Percentiles rank a stretch among this genome's conserved stretches.
Conservation (phyloP, 257 asterid genomes). For the Scutellaria minor region DNA sequence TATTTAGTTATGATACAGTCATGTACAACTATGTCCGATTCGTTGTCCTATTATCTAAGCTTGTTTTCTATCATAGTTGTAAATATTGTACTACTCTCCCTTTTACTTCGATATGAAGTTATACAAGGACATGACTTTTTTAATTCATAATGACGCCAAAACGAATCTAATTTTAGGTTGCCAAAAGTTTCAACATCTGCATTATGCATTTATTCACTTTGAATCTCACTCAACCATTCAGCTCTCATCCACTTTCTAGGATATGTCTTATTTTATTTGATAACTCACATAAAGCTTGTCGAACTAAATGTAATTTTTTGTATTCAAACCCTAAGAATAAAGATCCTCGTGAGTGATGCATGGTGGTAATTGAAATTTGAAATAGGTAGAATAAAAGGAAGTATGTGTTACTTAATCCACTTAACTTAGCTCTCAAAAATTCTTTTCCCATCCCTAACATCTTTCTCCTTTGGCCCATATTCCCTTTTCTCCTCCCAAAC, state of each 20-base stretch:
- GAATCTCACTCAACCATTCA: neutral
- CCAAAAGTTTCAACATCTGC: conserved; percentile 13
- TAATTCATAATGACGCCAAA: conserved; percentile 5
- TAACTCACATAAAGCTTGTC: no score
- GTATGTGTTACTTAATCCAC: no score
- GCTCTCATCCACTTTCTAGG: neutral
- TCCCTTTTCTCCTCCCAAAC: conserved; percentile 16
- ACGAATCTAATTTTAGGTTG: conserved; percentile 2
- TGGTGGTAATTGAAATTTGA: no score
- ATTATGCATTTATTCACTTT: neutral
- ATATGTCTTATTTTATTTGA: neutral
- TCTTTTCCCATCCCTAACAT: neutral
- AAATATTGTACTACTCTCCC: neutral
- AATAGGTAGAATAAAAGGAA: no score
- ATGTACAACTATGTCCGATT: no score
- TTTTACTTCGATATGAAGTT: neutral
- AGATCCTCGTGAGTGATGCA: no score
- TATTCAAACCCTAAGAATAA: no score
- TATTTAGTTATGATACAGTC: no score
- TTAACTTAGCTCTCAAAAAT: neutral
- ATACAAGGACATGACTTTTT: neutral
- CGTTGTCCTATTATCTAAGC: no score
- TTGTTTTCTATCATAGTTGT: no score
- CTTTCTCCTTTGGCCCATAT: neutral
- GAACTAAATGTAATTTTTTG: no score